Conservation (phyloP, 2,329 filamentous ascomycete genomes). For the Macrophomina tecta region DNA sequence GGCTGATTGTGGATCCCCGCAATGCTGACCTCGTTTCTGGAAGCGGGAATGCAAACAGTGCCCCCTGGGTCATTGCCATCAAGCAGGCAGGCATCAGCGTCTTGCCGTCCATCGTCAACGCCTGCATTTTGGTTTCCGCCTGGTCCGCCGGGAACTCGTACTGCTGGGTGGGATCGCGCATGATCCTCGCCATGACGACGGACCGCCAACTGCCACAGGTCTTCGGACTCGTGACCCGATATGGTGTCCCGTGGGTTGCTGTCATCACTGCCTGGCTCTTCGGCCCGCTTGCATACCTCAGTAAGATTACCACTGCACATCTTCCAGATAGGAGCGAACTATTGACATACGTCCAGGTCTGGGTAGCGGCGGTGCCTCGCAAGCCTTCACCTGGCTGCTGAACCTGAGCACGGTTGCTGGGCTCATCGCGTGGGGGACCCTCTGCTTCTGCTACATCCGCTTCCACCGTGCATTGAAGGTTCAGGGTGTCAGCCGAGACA, state of each 20-base stretch:
- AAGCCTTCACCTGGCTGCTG: constrained; percentile 25
- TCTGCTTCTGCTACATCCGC: constrained; percentile 27
- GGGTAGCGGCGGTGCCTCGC: not conserved
- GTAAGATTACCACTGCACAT: constrained; percentile 62
- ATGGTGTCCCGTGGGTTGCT: not conserved
- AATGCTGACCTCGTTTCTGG: constrained; percentile 50
- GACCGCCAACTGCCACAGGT: not conserved
- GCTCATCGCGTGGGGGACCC: not conserved
- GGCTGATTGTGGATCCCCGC: constrained; percentile 62
- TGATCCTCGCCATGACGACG: not conserved
- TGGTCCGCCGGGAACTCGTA: constrained; percentile 16
- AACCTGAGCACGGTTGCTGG: constrained; percentile 15
- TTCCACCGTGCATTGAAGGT: constrained; percentile 60
- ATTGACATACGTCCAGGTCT: constrained; percentile 30
- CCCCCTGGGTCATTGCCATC: constrained; percentile 61
- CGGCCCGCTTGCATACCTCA: constrained; percentile 41
- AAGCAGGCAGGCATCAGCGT: constrained; percentile 49
- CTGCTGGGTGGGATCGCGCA: not conserved
- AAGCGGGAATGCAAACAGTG: constrained; percentile 59
- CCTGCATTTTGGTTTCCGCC: constrained; percentile 1
- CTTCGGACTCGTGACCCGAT: not conserved
- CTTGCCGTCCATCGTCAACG: constrained; percentile 17
- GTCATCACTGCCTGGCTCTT: constrained; percentile 52
- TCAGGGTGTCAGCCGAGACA: constrained; percentile 51
- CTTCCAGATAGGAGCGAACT: constrained; percentile 45